Evolutionary conservation across 208 protist genomes (phyloP).

Genomic region (Angomonas desouzai): DNA sequence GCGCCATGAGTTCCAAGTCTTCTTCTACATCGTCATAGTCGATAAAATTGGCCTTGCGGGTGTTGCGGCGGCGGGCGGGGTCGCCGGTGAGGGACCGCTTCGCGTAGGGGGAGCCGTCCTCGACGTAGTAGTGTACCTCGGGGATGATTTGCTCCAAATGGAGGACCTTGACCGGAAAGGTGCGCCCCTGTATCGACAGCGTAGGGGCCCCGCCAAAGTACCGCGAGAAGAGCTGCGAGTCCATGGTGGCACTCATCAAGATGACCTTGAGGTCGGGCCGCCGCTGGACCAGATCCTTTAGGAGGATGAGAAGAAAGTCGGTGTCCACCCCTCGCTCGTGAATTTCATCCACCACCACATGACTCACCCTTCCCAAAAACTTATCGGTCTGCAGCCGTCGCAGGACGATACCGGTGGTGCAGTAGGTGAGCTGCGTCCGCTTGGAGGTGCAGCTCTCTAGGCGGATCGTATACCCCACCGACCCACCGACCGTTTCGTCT

Average conservation of each 20-base stretch:
- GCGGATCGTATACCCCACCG: conserved; percentile 92
- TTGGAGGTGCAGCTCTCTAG: conserved; percentile 88
- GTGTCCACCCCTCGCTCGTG: conserved; percentile 97
- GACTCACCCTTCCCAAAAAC: conserved; percentile 82
- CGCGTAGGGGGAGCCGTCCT: conserved; percentile 80
- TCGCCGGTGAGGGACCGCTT: conserved; percentile 34
- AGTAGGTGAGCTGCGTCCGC: conserved; percentile 90
- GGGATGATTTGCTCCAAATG: conserved; percentile 94
- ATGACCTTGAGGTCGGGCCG: conserved; percentile 86
- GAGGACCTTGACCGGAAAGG: conserved; percentile 92
- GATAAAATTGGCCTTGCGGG: conserved; percentile 49
- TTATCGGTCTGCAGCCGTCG: conserved; percentile 87
- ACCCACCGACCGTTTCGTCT: conserved; percentile 82
- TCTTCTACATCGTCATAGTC: conserved; percentile 59
- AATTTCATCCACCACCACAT: conserved; percentile 95
- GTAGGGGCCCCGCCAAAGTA: conserved; percentile 90
- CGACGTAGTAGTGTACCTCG: conserved; percentile 65
- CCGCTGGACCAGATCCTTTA: conserved; percentile 80
- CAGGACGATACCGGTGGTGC: conserved; percentile 93
- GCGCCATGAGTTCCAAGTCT: conserved; percentile 49
- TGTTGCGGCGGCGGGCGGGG: conserved; percentile 57
- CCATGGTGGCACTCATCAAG: conserved; percentile 95
- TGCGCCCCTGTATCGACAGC: conserved; percentile 92
- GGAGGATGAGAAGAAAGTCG: conserved; percentile 93
- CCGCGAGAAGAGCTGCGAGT: conserved; percentile 89